A percentile compares a stretch with the other conserved stretches of the same genome.
These are phyloP conservation scores for Chlorella variabilis DNA, from an alignment of 163 green algal genomes.

Conservation along the genomic window DNA sequence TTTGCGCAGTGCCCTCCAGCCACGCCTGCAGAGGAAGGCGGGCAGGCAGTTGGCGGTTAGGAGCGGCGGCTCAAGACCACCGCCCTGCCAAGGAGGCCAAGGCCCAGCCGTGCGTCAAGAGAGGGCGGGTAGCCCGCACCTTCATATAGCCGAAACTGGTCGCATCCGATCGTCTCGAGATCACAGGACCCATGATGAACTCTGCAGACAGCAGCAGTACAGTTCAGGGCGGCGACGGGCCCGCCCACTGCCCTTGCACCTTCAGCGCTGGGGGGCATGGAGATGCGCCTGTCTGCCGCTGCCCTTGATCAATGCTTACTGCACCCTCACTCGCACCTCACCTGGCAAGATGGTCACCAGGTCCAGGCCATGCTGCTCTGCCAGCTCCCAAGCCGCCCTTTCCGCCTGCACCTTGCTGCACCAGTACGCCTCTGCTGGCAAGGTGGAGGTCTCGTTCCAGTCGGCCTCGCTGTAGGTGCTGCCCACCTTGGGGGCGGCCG, in stretches of 20 bases:
- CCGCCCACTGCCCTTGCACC: no score
- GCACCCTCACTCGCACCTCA: neutral
- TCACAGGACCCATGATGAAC: slow-evolving; percentile 81
- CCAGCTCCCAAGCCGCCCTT: slow-evolving; percentile 67
- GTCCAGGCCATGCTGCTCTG: slow-evolving; percentile 63
- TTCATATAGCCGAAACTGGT: slow-evolving; percentile 74
- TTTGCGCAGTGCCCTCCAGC: slow-evolving; percentile 43
- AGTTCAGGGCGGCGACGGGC: neutral
- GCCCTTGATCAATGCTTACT: neutral
- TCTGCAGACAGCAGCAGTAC: slow-evolving; percentile 44
- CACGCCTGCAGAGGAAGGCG: slow-evolving; percentile 26
- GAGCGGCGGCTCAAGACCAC: no score
- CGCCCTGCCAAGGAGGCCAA: no score
- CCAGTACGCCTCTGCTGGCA: slow-evolving; percentile 71
- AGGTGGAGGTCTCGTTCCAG: slow-evolving; percentile 73
- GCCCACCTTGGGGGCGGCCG: slow-evolving; percentile 39
- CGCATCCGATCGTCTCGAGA: slow-evolving; percentile 35
- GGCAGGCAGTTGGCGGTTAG: no score
- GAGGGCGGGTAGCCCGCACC: neutral
- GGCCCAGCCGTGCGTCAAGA: neutral
- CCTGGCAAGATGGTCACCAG: slow-evolving; percentile 70
- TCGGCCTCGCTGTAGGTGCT: slow-evolving; percentile 73
- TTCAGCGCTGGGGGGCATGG: no score
- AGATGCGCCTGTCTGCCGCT: no score
- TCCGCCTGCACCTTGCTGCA: slow-evolving; percentile 79